Evolutionary conservation across 1,284 basidiomycete genomes (phyloP).

Genomic region (Apiotrichum brassicae): DNA sequence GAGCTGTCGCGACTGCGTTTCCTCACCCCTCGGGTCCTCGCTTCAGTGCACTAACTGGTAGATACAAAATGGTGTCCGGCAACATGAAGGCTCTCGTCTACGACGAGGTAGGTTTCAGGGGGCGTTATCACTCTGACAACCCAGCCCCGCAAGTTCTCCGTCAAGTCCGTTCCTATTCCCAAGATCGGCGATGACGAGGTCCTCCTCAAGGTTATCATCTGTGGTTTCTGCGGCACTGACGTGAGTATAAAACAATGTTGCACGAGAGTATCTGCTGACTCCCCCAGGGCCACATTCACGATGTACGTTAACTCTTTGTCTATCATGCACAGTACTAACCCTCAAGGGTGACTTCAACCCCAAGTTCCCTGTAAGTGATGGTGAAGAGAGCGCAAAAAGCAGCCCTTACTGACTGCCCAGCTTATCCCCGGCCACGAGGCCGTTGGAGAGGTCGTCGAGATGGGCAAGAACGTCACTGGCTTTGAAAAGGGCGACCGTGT

Average conservation of each 20-base stretch:
- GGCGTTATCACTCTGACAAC: background rate
- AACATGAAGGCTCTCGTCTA: constrained; percentile 43
- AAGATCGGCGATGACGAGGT: constrained; percentile 59
- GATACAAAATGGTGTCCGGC: constrained; percentile 15
- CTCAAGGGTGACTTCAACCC: too few relatives aligned
- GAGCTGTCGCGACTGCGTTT: too few relatives aligned
- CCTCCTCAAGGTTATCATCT: constrained; percentile 56
- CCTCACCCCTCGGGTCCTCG: too few relatives aligned
- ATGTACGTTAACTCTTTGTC: constrained; percentile 24
- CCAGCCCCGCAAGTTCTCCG: constrained; percentile 59
- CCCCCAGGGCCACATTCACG: constrained; percentile 57
- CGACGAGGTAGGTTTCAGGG: constrained; percentile 27
- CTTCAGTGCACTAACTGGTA: too few relatives aligned
- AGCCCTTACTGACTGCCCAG: too few relatives aligned
- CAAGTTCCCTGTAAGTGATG: too few relatives aligned
- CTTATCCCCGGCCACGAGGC: constrained; percentile 77
- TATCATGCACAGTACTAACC: too few relatives aligned
- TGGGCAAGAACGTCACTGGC: constrained; percentile 62
- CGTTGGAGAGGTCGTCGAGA: constrained; percentile 60
- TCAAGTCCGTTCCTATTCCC: constrained; percentile 60
- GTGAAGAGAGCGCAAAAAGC: too few relatives aligned
- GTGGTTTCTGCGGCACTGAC: constrained; percentile 69
- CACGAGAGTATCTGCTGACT: constrained; percentile 1
- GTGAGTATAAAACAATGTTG: constrained; percentile 29
- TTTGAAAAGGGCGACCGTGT: constrained; percentile 67